Evolutionary conservation across 495 filamentous ascomycete genomes (phyloP), one percentile per base, ranked within the genome.

Genomic region (Xylaria bambusicola): DNA sequence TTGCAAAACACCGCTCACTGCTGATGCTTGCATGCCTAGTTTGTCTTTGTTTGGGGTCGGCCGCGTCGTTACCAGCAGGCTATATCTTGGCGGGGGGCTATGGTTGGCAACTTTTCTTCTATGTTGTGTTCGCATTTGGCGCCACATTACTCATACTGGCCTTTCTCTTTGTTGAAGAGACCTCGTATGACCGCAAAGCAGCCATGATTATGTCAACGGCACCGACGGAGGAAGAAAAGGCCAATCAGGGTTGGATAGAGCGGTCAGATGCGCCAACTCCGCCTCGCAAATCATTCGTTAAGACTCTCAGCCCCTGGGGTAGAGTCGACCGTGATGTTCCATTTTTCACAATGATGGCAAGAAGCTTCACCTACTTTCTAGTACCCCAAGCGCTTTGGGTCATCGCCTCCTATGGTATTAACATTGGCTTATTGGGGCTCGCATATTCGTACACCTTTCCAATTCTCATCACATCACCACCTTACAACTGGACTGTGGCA

Each of bases 1-100:
- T 23, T 6, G 41, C 9, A 20, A 31, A 2, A 23, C n/a, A 1
- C 7, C 26, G 18, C 38, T 21, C 3, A 59, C 35, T 2, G 15
- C 33, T 52, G 17, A 54, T 20, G 9, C 9, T 2, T 29, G 17
- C 26, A 15, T 23, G 6, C n/a, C n/a, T 53, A 79, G 84, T 86
- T 13, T 82, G 79, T 57, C 80, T 86, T 33, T 86, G 84, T 63
- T 73, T 84, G 26, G 84, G 84, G 10, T 71, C 82, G 0, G 84
- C 82, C 13, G 83, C 84, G 3, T 79, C 83, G 0, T 68, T 88
- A 0, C 85, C 81, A 35, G 83, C 84, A 3, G 82, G 84, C 0
- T 88, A 86, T 69, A 86, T 88, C 80, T 79, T 88, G 3, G 76
- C 78, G 1, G 84, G 79, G 8, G 85, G 84, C 1, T 81, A 85